Conservation (phyloP, 345 rosid species). For the Psidium friedrichsthalianum region DNA sequence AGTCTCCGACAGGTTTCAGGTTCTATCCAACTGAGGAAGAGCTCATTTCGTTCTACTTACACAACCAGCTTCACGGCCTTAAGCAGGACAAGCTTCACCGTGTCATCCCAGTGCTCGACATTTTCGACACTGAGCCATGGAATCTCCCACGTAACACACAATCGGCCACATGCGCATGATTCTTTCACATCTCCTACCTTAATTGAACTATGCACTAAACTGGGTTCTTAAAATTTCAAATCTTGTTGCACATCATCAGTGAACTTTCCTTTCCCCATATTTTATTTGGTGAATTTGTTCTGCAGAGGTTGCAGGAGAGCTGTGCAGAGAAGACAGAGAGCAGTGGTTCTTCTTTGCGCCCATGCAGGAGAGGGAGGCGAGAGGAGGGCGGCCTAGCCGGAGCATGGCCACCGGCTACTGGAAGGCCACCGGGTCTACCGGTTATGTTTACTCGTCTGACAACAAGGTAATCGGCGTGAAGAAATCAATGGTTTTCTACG, state of each 20-base stretch:
- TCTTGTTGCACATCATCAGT: background rate
- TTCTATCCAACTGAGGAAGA: background rate
- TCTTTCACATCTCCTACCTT: background rate
- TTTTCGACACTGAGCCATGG: background rate
- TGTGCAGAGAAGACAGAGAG: background rate
- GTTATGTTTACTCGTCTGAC: conserved; percentile 29
- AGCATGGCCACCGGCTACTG: background rate
- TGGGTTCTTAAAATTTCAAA: background rate
- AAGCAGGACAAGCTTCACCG: background rate
- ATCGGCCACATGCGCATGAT: background rate
- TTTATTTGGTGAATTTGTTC: background rate
- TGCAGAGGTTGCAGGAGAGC: background rate
- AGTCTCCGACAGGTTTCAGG: background rate
- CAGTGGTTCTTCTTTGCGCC: background rate
- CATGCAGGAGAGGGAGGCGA: background rate
- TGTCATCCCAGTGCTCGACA: background rate
- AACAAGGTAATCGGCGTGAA: conserved; percentile 57
- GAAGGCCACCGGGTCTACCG: background rate
- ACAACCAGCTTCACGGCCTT: background rate
- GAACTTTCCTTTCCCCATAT: background rate
- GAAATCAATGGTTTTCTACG: conserved; percentile 85
- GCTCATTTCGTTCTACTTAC: background rate
- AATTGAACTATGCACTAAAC: background rate
- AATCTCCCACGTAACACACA: background rate
- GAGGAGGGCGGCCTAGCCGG: background rate